Conservation (phyloP, 73 alveolate genomes). For the Paramecium caudatum region DNA sequence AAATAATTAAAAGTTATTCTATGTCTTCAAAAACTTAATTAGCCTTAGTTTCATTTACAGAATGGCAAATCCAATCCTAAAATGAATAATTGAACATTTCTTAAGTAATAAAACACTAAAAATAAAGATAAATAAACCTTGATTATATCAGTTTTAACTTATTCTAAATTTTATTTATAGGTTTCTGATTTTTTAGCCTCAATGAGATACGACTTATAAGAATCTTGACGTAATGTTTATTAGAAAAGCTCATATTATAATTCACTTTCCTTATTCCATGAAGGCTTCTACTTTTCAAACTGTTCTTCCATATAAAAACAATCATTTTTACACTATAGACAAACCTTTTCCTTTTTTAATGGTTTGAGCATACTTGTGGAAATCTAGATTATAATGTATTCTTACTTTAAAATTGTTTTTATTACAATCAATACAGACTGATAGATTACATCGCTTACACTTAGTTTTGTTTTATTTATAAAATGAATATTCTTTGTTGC, state of each 20-base stretch:
- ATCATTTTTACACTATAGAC: conserved; percentile 39
- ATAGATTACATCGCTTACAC: conserved; percentile 36
- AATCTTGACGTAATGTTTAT: not conserved
- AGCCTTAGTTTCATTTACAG: not conserved
- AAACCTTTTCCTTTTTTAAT: conserved; percentile 23
- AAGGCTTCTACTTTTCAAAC: not conserved
- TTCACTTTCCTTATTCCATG: conserved; percentile 11
- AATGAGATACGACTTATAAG: not conserved
- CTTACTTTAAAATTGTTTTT: conserved; percentile 31
- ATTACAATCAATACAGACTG: conserved; percentile 24
- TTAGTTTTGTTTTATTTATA: not conserved
- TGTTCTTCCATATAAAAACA: conserved; percentile 1
- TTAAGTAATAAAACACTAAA: conserved; percentile 33
- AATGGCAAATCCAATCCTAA: conserved; percentile 40
- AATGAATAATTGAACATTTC: conserved; percentile 45
- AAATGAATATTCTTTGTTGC: conserved; percentile 22
- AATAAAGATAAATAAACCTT: not conserved
- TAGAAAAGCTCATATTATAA: not conserved
- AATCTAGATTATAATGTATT: not conserved
- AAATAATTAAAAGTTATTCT: not conserved
- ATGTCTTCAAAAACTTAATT: conserved; percentile 30
- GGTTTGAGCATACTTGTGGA: conserved; percentile 25
- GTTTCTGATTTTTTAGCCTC: not conserved
- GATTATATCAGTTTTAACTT: conserved; percentile 30
- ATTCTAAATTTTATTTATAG: not conserved